phyloP scores from a whole-genome alignment of 2,329 filamentous ascomycete species.

The Raffaelea albimanens region DNA sequence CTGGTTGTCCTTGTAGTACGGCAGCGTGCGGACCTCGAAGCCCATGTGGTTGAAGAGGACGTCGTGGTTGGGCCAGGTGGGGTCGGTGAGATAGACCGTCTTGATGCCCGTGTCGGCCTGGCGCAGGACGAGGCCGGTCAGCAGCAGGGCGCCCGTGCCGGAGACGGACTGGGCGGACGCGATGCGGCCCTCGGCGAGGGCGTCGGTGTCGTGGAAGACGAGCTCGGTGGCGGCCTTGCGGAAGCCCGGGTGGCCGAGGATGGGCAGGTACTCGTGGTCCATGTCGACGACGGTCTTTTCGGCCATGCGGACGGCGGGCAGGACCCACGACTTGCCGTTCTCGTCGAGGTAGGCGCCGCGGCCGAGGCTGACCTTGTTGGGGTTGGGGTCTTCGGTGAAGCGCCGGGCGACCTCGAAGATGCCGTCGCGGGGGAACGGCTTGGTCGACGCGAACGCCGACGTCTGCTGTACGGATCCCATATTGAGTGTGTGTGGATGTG shows the following conservation, averaged over 20 bases:
- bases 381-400: constrained; percentile 65
- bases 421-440: not conserved
- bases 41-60: constrained; percentile 93
- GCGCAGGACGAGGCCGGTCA: constrained; percentile 84
- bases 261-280: constrained; percentile 90
- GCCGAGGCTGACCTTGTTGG: constrained; percentile 81
- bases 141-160: constrained; percentile 87
- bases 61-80: constrained; percentile 97
- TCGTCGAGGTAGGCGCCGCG: constrained; percentile 92
- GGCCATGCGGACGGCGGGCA: constrained; percentile 71
- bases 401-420: constrained; percentile 79
- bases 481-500: too few species aligned
- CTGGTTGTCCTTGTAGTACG: constrained; percentile 83
- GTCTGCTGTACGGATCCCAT: too few species aligned
- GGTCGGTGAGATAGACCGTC: constrained; percentile 81
- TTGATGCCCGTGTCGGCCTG: constrained; percentile 75
- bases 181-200: constrained; percentile 50
- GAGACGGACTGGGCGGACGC: constrained; percentile 88
- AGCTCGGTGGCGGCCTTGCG: constrained; percentile 64
- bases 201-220: too few species aligned
- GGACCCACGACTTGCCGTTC: constrained; percentile 90
- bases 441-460: too few species aligned
- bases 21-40: constrained; percentile 69
- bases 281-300: constrained; percentile 3
- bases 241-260: constrained; percentile 82